Conservation (phyloP, 2,329 filamentous ascomycete species). For the Hymenotorrendiella dingleyae region DNA sequence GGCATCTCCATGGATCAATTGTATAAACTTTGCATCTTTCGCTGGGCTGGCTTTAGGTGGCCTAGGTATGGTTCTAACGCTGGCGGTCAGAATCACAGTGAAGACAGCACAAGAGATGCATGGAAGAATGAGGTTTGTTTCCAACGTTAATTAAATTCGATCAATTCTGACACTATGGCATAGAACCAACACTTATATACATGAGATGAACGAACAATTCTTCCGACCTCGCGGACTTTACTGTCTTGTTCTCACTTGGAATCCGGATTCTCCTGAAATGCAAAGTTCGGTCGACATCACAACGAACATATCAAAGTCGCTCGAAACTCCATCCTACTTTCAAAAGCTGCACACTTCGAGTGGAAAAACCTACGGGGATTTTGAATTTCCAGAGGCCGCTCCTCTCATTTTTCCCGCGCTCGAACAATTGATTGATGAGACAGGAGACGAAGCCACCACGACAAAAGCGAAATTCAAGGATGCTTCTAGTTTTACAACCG, state of each 20-base stretch:
- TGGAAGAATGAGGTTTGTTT: constrained; percentile 15
- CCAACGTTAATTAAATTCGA: neutral
- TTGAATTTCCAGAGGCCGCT: constrained; percentile 35
- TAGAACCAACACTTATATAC: constrained; percentile 45
- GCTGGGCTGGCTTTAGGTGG: constrained; percentile 34
- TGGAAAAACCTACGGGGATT: constrained; percentile 33
- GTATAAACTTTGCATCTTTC: constrained; percentile 37
- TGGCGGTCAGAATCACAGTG: constrained; percentile 37
- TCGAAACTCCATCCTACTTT: neutral
- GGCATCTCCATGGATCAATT: constrained; percentile 33
- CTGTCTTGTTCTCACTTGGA: constrained; percentile 49
- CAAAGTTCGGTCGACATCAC: constrained; percentile 31
- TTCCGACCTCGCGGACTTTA: constrained; percentile 52
- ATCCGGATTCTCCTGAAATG: constrained; percentile 32
- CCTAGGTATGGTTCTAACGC: constrained; percentile 36
- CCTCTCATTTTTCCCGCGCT: constrained; percentile 35
- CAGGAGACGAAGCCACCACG: constrained; percentile 25
- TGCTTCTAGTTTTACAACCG: constrained; percentile 21
- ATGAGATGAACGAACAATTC: constrained; percentile 48
- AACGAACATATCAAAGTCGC: too few species aligned
- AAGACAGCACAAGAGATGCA: constrained; percentile 35
- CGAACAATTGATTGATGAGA: constrained; percentile 27
- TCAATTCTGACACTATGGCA: neutral
- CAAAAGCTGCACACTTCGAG: constrained; percentile 30
- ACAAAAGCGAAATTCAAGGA: too few species aligned